Evolutionary conservation across 2,329 filamentous ascomycete species (phyloP), one percentile per base, ranked within the genome.

Genomic region (Ophiostoma pallidulum): DNA sequence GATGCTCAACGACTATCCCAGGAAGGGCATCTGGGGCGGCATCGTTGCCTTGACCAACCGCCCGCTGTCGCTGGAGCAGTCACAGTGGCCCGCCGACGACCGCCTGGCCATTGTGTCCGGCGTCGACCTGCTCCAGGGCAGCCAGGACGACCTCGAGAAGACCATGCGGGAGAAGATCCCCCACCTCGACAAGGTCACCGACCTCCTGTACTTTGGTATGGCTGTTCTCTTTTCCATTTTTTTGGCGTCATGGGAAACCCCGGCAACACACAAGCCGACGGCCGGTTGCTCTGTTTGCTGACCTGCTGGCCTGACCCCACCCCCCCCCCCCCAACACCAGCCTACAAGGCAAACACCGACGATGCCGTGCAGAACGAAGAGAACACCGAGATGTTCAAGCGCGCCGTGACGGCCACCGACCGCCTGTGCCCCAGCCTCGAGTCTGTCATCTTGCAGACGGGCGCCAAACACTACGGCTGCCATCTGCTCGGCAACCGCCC

Each of bases 311-410:
- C n/a, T n/a, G n/a, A n/a, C n/a, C n/a, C n/a, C n/a, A n/a, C 24
- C 10, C 24, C 24, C 24, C 24, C 24, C 24, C n/a, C 35, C 9
- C 6, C 36, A 22, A 6, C 40, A 4, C 4, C 24, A 57, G 66
- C 67, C 41, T 69, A 67, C 57, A 70, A 68, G 54, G 66, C 64
- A 13, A 61, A 58, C 14, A 59, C 60, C 14, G 64, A 71, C 48
- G 41, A 64, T 9, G 54, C 62, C 16, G 60, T 65, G 49, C 65
- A 69, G 51, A 49, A 62, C 36, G 56, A 62, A 20, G 65, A 70
- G 44, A 66, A 66, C 22, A 58, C 66, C 9, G 59, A 59, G 1
- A 68, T 71, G 62, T 66, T 66, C 49, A 59, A 64, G 53, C 57
- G 64, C 39, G 62, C 64, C 6, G 61, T 63, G n/a, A 61, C 57